Base-by-base conservation (phyloP, 208 protist species). In the Trypanosoma congolense region DNA sequence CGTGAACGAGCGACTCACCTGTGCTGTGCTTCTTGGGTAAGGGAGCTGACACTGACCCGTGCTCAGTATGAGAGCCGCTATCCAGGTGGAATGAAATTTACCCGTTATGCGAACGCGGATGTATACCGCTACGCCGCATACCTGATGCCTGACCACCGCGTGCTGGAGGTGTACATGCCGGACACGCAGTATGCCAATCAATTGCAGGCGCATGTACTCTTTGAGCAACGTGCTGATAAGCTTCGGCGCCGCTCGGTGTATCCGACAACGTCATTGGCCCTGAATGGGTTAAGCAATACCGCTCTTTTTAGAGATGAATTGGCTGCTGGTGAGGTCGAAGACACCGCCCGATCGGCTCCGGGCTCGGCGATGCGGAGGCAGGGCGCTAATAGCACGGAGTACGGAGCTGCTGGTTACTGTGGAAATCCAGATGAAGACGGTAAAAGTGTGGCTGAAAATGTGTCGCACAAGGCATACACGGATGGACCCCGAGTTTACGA, bases 51-150 rank as follows among this genome's bases (percentile, higher is more conserved):
- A 8, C 52, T 96, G 30, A 87, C 38, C 38, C 83, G 57, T 5
- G 56, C 66, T 26, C 81, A 94, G 72, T 94, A 85, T 56, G 89
- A 90, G 54, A 77, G 57, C 8, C 77, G 84, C 51, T 96, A 91
- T 61, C 88, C 87, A 10, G 74, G 57, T 4, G 69, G 78, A 10
- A 56, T 53, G 18, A 96, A 95, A 49, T 49, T 64, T 24, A 58
- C 94, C 6, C 40, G 54, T 3, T 96, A 95, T 72, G 59, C 55
- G 21, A 80, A 96, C 60, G 82, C 91, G 1, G 61, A 73, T 1
- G 75, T 93, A 12, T 56, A 56, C 10, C 56, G 72, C 31, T 95
- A 80, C 67, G 83, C 89, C 3, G 79, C 70, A 3, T 91, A 95
- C 61, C 77, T 72, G 4, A 82, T 89, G 64, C 71, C 63, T 16